Base-by-base conservation (phyloP, 257 asterid species). In the Euphrasia confusa region DNA sequence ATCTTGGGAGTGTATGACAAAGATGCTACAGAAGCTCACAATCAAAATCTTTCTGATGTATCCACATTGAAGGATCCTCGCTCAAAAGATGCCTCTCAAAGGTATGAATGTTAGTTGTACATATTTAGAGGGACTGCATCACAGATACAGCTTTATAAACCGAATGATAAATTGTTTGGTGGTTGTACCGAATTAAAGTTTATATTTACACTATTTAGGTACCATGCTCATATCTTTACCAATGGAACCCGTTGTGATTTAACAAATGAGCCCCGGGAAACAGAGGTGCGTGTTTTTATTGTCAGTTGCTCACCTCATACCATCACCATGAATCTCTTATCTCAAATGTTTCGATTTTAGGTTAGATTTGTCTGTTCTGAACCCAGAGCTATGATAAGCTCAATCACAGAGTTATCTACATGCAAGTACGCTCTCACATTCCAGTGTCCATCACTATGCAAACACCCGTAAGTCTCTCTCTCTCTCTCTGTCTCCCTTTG, bases 301-400 rank as follows among this genome's bases (percentile, higher is more conserved):
- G 27, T 37, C 24, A 17, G 53, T 61, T 61, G 32, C 54, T 54
- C 13, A 32, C 59, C 54, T 65, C 10, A 3, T 67, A 61, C 61
- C 57, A 35, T 53, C 60, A 47, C 40, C 11, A 1, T 40, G 28
- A 65, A 60, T 71, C 53, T 54, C 18, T 69, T 69, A 37, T 61
- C 54, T 63, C 37, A 63, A 33, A 44, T 70, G 57, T 40, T 73
- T 50, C 58, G 64, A 61, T 76, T 83, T 74, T 81, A 92, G 99
- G 97, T 93, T 74, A 82, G 99, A 63, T 93, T 93, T 70, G 99
- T 93, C 48, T 93, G 99, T 73, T 78, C 95, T 27, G 99, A 89
- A 76, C 82, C 92, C 50, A 81, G 96, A 82, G 88, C 96, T 26
- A 84, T 85, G 95, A 93, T 93, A 69, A 93, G 90, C 80, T 89